Conservation (phyloP, 345 rosid species). For the Gossypium raimondii region DNA sequence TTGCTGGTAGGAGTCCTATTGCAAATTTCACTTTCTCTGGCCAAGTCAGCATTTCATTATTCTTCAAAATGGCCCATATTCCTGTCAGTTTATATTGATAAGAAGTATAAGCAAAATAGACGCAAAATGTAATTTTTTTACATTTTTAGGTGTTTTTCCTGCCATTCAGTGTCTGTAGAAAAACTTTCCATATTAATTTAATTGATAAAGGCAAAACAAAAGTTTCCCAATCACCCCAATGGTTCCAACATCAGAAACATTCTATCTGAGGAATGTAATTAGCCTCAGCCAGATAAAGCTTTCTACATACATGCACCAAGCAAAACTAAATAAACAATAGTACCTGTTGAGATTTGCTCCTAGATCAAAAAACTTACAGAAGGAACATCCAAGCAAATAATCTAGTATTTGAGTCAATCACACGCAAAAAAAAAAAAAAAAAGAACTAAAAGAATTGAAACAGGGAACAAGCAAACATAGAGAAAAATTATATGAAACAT, state of each 20-base stretch:
- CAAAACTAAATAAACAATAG: background rate
- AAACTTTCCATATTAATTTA: slow-evolving; percentile 2
- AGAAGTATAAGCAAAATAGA: background rate
- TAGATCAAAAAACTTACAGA: background rate
- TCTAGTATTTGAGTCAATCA: background rate
- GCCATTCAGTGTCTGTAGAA: background rate
- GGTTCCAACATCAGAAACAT: background rate
- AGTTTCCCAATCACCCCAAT: background rate
- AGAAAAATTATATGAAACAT: background rate
- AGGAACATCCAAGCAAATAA: background rate
- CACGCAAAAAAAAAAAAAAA: background rate
- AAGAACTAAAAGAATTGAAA: background rate
- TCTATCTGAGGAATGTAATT: background rate
- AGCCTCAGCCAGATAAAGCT: background rate
- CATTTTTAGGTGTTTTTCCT: background rate
- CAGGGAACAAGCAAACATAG: slow-evolving; percentile 1
- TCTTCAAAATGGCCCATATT: slow-evolving; percentile 83
- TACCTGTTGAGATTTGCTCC: background rate
- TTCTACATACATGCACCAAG: background rate
- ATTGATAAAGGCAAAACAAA: background rate
- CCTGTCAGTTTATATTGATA: slow-evolving; percentile 39
- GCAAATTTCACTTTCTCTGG: slow-evolving; percentile 96
- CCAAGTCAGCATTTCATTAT: slow-evolving; percentile 96
- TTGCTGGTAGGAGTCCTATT: slow-evolving; percentile 92
- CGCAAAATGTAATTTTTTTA: background rate